Base-by-base conservation (phyloP, 2,329 filamentous ascomycete genomes). In the Cladophialophora exuberans region DNA sequence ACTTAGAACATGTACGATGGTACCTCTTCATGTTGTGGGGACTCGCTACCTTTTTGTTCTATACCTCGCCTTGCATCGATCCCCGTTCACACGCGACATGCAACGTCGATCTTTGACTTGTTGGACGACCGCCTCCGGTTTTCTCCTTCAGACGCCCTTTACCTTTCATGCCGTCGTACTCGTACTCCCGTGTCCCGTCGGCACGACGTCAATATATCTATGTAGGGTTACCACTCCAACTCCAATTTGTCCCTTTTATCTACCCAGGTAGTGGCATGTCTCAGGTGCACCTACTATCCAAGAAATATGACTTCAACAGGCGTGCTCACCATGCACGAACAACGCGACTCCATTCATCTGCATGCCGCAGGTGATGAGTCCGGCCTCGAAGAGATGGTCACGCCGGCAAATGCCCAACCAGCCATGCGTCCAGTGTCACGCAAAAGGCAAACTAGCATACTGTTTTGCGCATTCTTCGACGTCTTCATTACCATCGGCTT, bases 401-500 rank as follows among this genome's bases (percentile, higher is more conserved):
- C 56, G 7, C 58, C 58, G 2, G 28, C 44, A 10, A 56, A 61
- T 41, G 57, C 54, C 13, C 57, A 64, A 6, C 59, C 66, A 17
- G 63, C 56, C 7, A 56, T 72, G 6, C 69, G 69, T 20, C 69
- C 72, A 0, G 65, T 74, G 11, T 71, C 74, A 1, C 69, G 70
- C 30, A 67, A 68, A 54, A 73, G 74, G 42, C 77, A 79, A 65
- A 67, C 70, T 4, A 57, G 70, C 1, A 74, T 79, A 18, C 67
- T 79, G 11, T 56, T 72, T 15, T 75, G 75, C 0, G 71, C 72
- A 4, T 79, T 79, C 46, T 59, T 73, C 0, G 73, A 73, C 35
- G 76, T 79, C 30, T 71, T 71, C 43, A 69, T 79, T 18, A 78
- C 77, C 3, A 76, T 79, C 43, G 76, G 77, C 9, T 73, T 79